Percentiles rank a stretch among this genome's conserved stretches.
Conservation (phyloP, 2,329 filamentous ascomycete species). For the Sporothrix inflata region DNA sequence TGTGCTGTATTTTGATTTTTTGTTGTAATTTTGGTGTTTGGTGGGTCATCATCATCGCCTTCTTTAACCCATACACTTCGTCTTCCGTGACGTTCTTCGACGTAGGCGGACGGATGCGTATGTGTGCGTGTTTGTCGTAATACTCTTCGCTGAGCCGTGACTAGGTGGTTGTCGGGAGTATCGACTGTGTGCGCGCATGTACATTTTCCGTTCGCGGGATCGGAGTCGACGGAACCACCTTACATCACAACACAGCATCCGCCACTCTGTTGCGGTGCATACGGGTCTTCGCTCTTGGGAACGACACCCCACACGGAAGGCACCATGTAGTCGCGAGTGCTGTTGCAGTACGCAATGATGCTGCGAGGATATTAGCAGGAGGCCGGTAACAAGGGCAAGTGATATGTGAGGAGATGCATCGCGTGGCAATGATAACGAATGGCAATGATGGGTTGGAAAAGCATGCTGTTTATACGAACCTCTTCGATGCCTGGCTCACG, state of each 20-base stretch:
- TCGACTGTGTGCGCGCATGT: background rate
- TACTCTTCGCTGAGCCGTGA: background rate
- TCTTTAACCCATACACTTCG: slow-evolving; percentile 12
- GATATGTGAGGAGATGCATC: background rate
- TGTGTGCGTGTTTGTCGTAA: background rate
- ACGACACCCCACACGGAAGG: slow-evolving; percentile 95
- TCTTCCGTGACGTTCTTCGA: background rate
- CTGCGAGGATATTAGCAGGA: slow-evolving; percentile 51
- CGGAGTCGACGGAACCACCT: background rate
- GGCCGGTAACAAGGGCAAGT: background rate
- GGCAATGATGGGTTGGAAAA: background rate
- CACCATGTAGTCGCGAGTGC: slow-evolving; percentile 98
- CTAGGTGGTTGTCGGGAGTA: background rate
- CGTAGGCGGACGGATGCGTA: background rate
- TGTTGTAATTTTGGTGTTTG: slow-evolving; percentile 6
- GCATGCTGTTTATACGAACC: slow-evolving; percentile 50
- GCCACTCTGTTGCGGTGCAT: slow-evolving; percentile 89
- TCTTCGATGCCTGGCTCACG: slow-evolving; percentile 88
- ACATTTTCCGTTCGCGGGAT: background rate
- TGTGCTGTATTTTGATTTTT: slow-evolving; percentile 13
- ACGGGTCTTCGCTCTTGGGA: slow-evolving; percentile 96
- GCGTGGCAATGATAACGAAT: background rate
- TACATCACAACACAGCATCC: slow-evolving; percentile 97
- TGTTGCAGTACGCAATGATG: slow-evolving; percentile 97
- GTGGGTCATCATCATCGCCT: slow-evolving; percentile 24